Percentiles rank a stretch among this genome's conserved stretches.
These are phyloP conservation scores for Hypomyces rosellus DNA, from an alignment of 2,329 filamentous ascomycete genomes.

Conservation along the genomic window DNA sequence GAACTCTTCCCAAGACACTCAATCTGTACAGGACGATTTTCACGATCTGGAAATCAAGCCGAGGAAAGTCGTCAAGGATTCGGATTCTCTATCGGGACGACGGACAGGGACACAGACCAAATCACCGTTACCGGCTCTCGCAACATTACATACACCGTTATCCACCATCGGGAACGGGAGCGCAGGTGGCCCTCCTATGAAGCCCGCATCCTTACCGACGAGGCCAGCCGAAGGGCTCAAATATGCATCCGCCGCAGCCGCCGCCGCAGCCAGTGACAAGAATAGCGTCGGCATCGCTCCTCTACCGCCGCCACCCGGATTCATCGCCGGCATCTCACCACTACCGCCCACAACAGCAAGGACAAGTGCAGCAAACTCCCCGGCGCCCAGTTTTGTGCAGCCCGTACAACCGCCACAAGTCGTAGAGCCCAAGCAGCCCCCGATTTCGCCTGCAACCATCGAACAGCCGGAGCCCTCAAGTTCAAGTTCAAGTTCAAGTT, in stretches of 20 bases:
- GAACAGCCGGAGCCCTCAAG: constrained; percentile 22
- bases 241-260: constrained; percentile 92
- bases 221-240: constrained; percentile 86
- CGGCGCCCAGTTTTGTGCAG: constrained; percentile 42
- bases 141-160: constrained; percentile 75
- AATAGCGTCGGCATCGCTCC: constrained; percentile 91
- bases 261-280: constrained; percentile 79
- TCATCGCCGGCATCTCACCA: constrained; percentile 38
- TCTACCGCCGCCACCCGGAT: constrained; percentile 79
- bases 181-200: constrained; percentile 64
- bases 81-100: constrained; percentile 49
- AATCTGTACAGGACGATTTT: constrained; percentile 80
- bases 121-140: constrained; percentile 86
- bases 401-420: constrained; percentile 30
- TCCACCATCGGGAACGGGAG: constrained; percentile 53
- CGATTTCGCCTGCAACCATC: constrained; percentile 19
- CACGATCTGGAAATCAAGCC: constrained; percentile 48
- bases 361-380: constrained; percentile 50
- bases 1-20: constrained; percentile 89
- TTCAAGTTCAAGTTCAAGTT: constrained; percentile 18
- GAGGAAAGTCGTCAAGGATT: constrained; percentile 56
- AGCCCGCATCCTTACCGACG: constrained; percentile 80
- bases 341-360: constrained; percentile 49
- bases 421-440: constrained; percentile 28
- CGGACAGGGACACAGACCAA: constrained; percentile 87